Percentiles rank a stretch among this genome's conserved stretches.
These are phyloP conservation scores for Cryptosporidium sp. DNA, from an alignment of 169 alveolate species.

Conservation along the genomic window DNA sequence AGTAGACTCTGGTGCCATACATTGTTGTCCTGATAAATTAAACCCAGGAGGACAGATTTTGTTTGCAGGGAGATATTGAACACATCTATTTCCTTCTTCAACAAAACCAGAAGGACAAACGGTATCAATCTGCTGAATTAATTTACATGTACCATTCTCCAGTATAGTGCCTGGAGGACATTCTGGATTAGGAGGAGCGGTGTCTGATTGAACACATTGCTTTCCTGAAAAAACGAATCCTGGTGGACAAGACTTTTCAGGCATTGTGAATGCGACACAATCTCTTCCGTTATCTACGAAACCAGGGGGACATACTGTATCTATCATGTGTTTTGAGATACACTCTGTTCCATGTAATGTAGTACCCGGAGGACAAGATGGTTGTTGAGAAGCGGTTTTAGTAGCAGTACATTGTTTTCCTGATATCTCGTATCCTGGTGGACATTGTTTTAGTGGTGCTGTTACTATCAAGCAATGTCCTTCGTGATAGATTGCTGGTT, in stretches of 20 bases:
- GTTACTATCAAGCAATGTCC: slow-evolving; percentile 70
- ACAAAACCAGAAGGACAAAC: slow-evolving; percentile 75
- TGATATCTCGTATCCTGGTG: slow-evolving; percentile 73
- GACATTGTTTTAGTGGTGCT: slow-evolving; percentile 70
- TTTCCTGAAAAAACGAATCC: slow-evolving; percentile 72
- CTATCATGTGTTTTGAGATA: slow-evolving; percentile 55
- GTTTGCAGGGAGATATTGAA: slow-evolving; percentile 71
- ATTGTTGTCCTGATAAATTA: slow-evolving; percentile 70
- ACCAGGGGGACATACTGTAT: slow-evolving; percentile 76
- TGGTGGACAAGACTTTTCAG: slow-evolving; percentile 70
- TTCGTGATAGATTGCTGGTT: slow-evolving; percentile 72
- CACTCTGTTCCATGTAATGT: slow-evolving; percentile 63
- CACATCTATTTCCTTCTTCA: slow-evolving; percentile 75
- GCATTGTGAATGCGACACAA: slow-evolving; percentile 70
- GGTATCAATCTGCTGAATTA: slow-evolving; percentile 73
- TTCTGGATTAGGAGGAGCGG: slow-evolving; percentile 75
- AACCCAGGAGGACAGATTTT: slow-evolving; percentile 75
- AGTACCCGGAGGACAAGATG: slow-evolving; percentile 75
- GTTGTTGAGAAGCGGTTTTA: slow-evolving; percentile 74
- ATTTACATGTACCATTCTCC: slow-evolving; percentile 75
- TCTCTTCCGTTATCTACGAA: slow-evolving; percentile 75
- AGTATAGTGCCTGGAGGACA: slow-evolving; percentile 74
- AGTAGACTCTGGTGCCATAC: slow-evolving; percentile 74
- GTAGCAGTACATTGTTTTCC: slow-evolving; percentile 74
- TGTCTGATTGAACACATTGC: slow-evolving; percentile 73